Percentiles rank a stretch among this genome's conserved stretches.
phyloP scores from a whole-genome alignment of 106 monocot species.

The Dioscorea alata region DNA sequence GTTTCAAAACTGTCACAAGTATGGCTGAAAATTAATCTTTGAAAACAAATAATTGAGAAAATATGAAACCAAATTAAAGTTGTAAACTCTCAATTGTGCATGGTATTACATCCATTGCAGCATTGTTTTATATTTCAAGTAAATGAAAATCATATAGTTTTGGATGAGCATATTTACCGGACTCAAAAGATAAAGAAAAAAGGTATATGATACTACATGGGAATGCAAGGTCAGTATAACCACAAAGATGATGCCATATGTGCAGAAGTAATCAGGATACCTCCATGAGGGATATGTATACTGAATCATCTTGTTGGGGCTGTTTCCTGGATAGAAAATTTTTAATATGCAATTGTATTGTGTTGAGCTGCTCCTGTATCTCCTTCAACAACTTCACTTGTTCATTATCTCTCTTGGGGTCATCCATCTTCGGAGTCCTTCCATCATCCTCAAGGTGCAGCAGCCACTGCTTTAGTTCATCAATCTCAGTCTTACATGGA shows the following conservation, averaged over 20 bases:
- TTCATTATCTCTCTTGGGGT: conserved; percentile 14
- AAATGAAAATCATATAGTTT: neutral
- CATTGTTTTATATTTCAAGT: too few species aligned
- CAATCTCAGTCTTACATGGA: conserved; percentile 8
- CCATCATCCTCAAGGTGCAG: conserved; percentile 36
- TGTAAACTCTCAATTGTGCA: too few species aligned
- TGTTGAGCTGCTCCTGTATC: conserved; percentile 27
- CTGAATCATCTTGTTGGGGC: conserved; percentile 12
- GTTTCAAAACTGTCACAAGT: too few species aligned
- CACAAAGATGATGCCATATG: neutral
- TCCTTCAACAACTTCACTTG: conserved; percentile 18
- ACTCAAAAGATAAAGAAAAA: neutral
- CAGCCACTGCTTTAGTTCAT: conserved; percentile 20
- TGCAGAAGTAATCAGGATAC: conserved; percentile 9
- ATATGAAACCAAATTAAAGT: too few species aligned
- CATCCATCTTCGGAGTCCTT: conserved; percentile 15
- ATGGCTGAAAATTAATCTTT: too few species aligned
- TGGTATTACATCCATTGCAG: too few species aligned
- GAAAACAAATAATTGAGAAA: too few species aligned
- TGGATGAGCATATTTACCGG: neutral
- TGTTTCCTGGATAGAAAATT: conserved; percentile 3
- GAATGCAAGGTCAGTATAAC: neutral
- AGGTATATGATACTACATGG: neutral
- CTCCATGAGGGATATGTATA: conserved; percentile 19
- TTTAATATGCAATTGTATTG: conserved; percentile 13